Base-by-base conservation (phyloP, 2,329 filamentous ascomycete genomes). In the Fusarium oligoseptatum region DNA sequence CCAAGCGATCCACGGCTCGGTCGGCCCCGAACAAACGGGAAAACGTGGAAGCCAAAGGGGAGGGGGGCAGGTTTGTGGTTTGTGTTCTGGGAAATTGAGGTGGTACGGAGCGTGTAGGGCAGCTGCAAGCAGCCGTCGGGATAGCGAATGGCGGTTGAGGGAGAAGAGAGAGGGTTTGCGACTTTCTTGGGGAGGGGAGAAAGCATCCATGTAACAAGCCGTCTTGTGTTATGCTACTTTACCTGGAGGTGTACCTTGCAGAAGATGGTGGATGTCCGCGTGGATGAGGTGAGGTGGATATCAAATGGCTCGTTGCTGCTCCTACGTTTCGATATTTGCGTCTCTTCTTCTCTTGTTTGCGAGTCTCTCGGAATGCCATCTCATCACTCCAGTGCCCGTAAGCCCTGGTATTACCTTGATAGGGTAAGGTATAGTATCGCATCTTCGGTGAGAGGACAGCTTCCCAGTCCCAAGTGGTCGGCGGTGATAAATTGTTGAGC, bases 1-100 rank as follows among this genome's bases (percentile, higher is more conserved):
- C 52, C 37, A 20, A 41, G 36, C 43, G 41, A 37, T 56, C 45
- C 58, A 72, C 55, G 56, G 48, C 66, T 64, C 65, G 62, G 72
- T 27, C 71, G 64, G 43, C 52, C 48, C 64, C 68, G 65, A 75
- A 48, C 57, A 70, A 66, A 64, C 58, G 65, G 45, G 43, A 57
- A 60, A 72, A 73, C 66, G 72, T 74, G 72, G 72, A 60, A 45
- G 27, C 4, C 22, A 48, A 70, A 70, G 39, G 67, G n/a, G 17
- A 14, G 17, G 66, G 24, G 24, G 7, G 39, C 61, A 60, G 45
- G 17, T 57, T 66, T 32, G 41, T 22, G 37, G 43, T 61, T 36
- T 67, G 68, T 74, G 71, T 22, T 24, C 71, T 39, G 48, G 68
- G 72, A 69, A 75, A 74, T 72, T 72, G 50, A 36, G 60, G 72